Evolutionary conservation across 2,329 filamentous ascomycete genomes (phyloP).

Genomic region (Chrysoporthe puriensis): DNA sequence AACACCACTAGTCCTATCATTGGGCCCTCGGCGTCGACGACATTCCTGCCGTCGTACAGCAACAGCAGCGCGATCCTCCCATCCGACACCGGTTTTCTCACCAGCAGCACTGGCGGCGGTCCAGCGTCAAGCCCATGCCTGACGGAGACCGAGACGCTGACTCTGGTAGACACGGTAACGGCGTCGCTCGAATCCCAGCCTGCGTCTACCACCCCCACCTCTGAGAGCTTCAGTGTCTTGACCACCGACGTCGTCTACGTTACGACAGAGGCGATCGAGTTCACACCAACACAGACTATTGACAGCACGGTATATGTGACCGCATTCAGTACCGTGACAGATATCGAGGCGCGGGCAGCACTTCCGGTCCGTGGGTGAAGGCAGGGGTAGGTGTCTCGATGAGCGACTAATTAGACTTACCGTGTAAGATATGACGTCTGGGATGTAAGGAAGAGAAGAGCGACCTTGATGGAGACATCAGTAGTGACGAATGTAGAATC

Average conservation of each 20-base stretch:
- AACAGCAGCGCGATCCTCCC: not conserved
- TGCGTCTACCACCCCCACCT: not conserved
- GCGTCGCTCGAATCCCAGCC: not conserved
- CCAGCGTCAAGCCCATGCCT: not conserved
- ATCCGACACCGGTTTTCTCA: not conserved
- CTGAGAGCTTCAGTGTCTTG: not conserved
- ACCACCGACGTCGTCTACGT: conserved; percentile 3
- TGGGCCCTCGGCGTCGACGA: not conserved
- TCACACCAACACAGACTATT: not conserved
- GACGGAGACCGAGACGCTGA: not conserved
- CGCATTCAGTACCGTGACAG: not conserved
- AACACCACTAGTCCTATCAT: not conserved
- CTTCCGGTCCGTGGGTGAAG: not conserved
- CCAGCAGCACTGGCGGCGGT: not conserved
- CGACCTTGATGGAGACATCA: not conserved
- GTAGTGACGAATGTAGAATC: not conserved
- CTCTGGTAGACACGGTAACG: not conserved
- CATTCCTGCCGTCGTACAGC: not conserved
- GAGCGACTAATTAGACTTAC: too few species aligned
- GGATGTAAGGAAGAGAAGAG: too few species aligned
- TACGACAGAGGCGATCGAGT: not conserved
- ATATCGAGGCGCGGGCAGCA: not conserved
- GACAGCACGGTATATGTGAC: not conserved
- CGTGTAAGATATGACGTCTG: too few species aligned
- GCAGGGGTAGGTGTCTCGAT: too few species aligned